Base-by-base conservation (phyloP, 331 rosid genomes). In the Arachis monticola region DNA sequence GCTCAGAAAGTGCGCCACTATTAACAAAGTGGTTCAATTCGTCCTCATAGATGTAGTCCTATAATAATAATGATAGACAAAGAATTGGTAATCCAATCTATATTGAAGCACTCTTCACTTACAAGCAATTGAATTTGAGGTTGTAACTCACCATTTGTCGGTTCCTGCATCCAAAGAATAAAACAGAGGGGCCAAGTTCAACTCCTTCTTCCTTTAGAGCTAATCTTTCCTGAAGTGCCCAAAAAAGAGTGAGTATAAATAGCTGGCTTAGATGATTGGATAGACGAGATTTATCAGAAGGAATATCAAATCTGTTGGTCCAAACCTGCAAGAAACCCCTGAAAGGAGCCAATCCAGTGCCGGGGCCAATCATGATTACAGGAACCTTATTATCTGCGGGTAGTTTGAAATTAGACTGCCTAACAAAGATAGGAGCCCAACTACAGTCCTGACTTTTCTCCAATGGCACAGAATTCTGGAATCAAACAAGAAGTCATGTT, bases 291-390 rank as follows among this genome's bases (percentile, higher is more conserved):
- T n/a, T 64, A 50, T 38, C 62, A 48, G 46, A 66, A 32, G 57
- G 61, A 67, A 77, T 64, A 70, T 64, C 52, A 61, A 75, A 74
- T 80, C 6, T 6, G 74, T 76, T 8, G 73, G 77, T 80, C 55
- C 58, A 79, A 76, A 92, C 99, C 98, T 95, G 99, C 53, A 95
- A 79, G 87, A 95, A 95, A 81, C 99, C 99, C 88, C 99, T 87
- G 90, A 95, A 95, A 76, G 99, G 99, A 80, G 99, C 99, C 80
- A 95, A 89, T 60, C 99, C 99, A 57, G 99, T 95, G 57, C 99
- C 99, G 75, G 99, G 99, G 45, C 99, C 99, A 77, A 95, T 88
- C 99, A 95, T 92, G 77, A 95, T 85, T 53, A 95, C 63, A 7
- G 99, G 99, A 70, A 92, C 90, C 81, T 77, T 83, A 70, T 73